These are phyloP conservation scores for Chenopodium suecicum DNA, from an alignment of 148 eudicot genomes.

Conservation along the genomic window DNA sequence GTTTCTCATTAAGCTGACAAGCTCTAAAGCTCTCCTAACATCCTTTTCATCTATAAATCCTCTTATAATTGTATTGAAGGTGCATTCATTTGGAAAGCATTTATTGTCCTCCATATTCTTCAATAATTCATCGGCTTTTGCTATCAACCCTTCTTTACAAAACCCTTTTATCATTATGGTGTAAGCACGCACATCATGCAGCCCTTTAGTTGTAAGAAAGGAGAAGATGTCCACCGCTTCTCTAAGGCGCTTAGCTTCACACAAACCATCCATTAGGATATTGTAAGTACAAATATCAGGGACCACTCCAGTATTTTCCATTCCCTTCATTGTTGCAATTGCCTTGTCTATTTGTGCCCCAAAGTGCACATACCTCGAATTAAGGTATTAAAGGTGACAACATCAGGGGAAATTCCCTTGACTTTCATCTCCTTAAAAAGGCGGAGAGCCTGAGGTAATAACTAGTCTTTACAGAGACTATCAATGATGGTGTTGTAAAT, in stretches of 20 bases:
- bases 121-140: slow-evolving; percentile 24
- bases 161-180: slow-evolving; percentile 17
- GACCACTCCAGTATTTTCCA: too few species aligned
- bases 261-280: slow-evolving; percentile 24
- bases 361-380: slow-evolving; percentile 14
- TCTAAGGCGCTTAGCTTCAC: background rate
- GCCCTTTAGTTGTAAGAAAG: slow-evolving; percentile 5
- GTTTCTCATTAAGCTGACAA: slow-evolving; percentile 23
- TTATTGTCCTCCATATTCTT: slow-evolving; percentile 12
- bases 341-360: background rate
- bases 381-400: slow-evolving; percentile 6
- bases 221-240: slow-evolving; percentile 14
- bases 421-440: slow-evolving; percentile 18
- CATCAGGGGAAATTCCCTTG: background rate
- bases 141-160: slow-evolving; percentile 23
- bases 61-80: slow-evolving; percentile 17
- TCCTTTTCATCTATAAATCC: slow-evolving; percentile 1
- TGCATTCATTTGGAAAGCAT: slow-evolving; percentile 22
- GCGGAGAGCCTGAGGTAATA: background rate
- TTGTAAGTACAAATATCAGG: too few species aligned
- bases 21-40: slow-evolving; percentile 22
- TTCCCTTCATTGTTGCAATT: too few species aligned
- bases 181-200: slow-evolving; percentile 16
- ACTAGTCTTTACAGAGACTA: slow-evolving; percentile 9
- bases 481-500: slow-evolving; percentile 13